Percentiles rank a stretch among this genome's conserved stretches.
These are phyloP conservation scores for Termitomyces sp. DNA, from an alignment of 768 basidiomycete genomes.

Conservation along the genomic window DNA sequence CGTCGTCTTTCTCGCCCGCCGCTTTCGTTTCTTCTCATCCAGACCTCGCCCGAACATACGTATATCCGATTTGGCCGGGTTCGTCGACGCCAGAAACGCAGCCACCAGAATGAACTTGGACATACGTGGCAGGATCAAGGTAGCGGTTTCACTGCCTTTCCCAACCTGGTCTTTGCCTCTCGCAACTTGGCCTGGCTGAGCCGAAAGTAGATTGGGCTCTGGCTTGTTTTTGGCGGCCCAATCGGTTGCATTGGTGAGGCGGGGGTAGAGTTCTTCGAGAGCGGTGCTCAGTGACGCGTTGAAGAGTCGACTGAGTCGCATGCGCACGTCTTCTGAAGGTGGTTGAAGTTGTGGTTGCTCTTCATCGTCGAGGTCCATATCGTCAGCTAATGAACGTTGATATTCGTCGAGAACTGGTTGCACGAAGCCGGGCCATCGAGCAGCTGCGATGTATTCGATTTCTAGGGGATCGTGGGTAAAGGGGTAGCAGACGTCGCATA, in stretches of 20 bases:
- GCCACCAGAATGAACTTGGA: slow-evolving; percentile 15
- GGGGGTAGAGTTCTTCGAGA: slow-evolving; percentile 67
- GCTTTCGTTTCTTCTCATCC: slow-evolving; percentile 62
- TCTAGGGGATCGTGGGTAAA: slow-evolving; percentile 70
- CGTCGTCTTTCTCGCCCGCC: slow-evolving; percentile 37
- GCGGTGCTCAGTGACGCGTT: slow-evolving; percentile 60
- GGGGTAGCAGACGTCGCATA: slow-evolving; percentile 60
- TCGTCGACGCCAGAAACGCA: slow-evolving; percentile 76
- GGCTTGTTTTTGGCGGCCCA: slow-evolving; percentile 60
- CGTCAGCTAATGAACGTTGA: slow-evolving; percentile 16
- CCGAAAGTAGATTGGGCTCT: slow-evolving; percentile 36
- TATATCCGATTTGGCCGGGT: slow-evolving; percentile 77
- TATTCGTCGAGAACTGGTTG: slow-evolving; percentile 62
- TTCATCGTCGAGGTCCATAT: slow-evolving; percentile 22
- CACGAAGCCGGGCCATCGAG: slow-evolving; percentile 80
- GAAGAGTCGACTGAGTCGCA: slow-evolving; percentile 65
- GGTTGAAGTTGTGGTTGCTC: slow-evolving; percentile 24
- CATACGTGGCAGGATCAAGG: slow-evolving; percentile 15
- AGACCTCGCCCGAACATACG: slow-evolving; percentile 78
- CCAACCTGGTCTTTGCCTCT: slow-evolving; percentile 1
- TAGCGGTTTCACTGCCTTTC: slow-evolving; percentile 35
- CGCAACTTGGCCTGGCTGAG: slow-evolving; percentile 22
- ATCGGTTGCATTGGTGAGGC: slow-evolving; percentile 58
- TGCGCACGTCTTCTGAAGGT: slow-evolving; percentile 57
- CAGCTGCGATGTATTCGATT: slow-evolving; percentile 71